Conservation (phyloP, 2,329 filamentous ascomycete genomes). For the Calonectria fujianensis region DNA sequence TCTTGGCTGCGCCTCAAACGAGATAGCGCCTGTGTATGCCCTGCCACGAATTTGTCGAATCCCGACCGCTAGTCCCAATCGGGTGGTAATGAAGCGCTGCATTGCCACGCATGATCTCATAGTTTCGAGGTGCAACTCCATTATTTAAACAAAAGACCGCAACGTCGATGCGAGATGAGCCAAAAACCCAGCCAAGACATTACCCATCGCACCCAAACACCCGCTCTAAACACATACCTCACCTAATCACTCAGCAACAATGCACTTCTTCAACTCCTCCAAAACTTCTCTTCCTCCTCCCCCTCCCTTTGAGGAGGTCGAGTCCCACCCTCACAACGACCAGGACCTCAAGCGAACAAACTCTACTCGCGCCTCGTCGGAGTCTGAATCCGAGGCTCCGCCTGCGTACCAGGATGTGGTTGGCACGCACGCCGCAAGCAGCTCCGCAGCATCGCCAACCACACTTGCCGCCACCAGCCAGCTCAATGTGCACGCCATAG, state of each 20-base stretch:
- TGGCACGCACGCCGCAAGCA: neutral
- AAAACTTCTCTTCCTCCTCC: neutral
- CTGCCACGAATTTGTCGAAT: neutral
- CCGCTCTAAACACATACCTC: too few species aligned
- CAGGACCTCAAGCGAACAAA: neutral
- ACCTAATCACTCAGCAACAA: neutral
- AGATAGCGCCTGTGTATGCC: neutral
- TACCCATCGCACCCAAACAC: too few species aligned
- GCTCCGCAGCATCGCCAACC: neutral
- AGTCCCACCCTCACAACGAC: neutral
- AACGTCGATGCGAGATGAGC: neutral
- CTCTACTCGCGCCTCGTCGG: neutral
- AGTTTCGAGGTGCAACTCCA: neutral
- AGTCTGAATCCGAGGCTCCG: constrained; percentile 9
- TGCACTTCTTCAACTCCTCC: neutral
- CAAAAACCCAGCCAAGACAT: neutral
- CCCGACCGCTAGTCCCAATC: neutral
- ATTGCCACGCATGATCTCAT: constrained; percentile 17
- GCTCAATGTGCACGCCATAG: constrained; percentile 27
- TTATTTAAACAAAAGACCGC: constrained; percentile 24
- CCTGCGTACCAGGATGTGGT: constrained; percentile 19
- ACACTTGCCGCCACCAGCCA: neutral
- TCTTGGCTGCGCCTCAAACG: neutral
- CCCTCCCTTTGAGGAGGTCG: neutral
- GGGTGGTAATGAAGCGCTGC: constrained; percentile 1